Base-by-base conservation (phyloP, 2,329 filamentous ascomycete genomes). In the Zymoseptoria crescenta region DNA sequence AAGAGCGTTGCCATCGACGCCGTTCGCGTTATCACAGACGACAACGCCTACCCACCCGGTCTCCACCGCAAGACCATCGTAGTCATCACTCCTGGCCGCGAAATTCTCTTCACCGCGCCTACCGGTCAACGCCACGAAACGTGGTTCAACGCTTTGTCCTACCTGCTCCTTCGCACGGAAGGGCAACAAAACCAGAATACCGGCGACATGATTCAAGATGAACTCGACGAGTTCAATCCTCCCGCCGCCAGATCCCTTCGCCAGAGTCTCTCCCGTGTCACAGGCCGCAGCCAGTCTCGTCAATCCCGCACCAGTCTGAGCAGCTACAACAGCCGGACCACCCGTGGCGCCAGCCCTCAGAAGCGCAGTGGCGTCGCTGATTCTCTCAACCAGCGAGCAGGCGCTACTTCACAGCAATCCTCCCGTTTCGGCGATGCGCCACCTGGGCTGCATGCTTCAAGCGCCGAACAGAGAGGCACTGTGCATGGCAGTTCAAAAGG, bases 141-240 rank as follows among this genome's bases (percentile, higher is more conserved):
- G 0, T 99, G 94, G 94, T 96, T 94, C 81, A 97, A 97, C 70
- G 92, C 94, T 0, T 80, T 99, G 57, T 96, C 91, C 1, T 99
- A 99, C 72, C 82, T 99, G 13, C 81, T 97, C 41, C 81, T 96
- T 29, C 86, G 92, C 52, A 91, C 84, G 30, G 78, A 75, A 27
- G 74, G 81, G 16, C 77, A 79, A 53, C 73, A 57, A 74, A 58
- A 58, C 4, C 68, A 72, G 56, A 81, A 79, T n/a, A 81, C 83
- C 55, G 77, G 82, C 51, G 73, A 76, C 48, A 81, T 89, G 63
- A 86, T 77, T 4, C 68, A 79, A 55, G 82, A 83, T 55, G 84
- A 86, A 60, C 76, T 84, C 45, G 79, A 81, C 48, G 94, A 96
- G 71, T 96, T 96, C 77, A 95, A 96, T 69, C 89, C 89, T 52